These are phyloP conservation scores for Mortierella sp. DNA, from an alignment of 371 early-diverging fungal genomes.

Conservation along the genomic window DNA sequence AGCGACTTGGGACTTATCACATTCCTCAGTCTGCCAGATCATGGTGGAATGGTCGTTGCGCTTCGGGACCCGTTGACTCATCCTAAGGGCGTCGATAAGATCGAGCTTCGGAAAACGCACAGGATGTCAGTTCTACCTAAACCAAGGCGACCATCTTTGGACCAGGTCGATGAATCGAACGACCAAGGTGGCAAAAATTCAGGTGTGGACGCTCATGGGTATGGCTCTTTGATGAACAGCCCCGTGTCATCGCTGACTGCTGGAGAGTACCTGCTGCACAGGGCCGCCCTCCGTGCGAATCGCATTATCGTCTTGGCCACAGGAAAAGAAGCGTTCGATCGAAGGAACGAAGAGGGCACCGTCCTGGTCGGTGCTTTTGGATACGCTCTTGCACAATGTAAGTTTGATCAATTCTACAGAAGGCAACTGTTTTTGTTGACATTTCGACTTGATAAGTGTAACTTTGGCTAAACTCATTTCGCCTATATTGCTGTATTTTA, in stretches of 20 bases:
- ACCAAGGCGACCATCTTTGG: slow-evolving; percentile 22
- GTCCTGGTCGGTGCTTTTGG: slow-evolving; percentile 67
- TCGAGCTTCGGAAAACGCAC: slow-evolving; percentile 39
- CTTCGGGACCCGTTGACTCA: slow-evolving; percentile 59
- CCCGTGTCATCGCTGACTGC: slow-evolving; percentile 30
- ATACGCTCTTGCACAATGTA: slow-evolving; percentile 71
- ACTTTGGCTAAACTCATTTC: background rate
- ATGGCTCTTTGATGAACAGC: slow-evolving; percentile 50
- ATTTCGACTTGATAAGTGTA: background rate
- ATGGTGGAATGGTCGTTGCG: slow-evolving; percentile 79
- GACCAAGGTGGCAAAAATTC: slow-evolving; percentile 49
- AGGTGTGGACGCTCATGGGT: background rate
- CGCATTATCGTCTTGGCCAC: slow-evolving; percentile 66
- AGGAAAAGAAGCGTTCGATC: slow-evolving; percentile 52
- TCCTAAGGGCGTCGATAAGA: slow-evolving; percentile 21
- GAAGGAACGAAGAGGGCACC: slow-evolving; percentile 36
- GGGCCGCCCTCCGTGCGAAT: slow-evolving; percentile 37
- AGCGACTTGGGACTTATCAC: slow-evolving; percentile 68
- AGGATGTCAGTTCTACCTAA: slow-evolving; percentile 35
- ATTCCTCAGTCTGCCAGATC: slow-evolving; percentile 78
- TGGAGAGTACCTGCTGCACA: slow-evolving; percentile 42
- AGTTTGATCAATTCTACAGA: slow-evolving; percentile 2
- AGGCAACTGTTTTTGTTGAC: background rate
- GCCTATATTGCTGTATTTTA: slow-evolving; percentile 11
- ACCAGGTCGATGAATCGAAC: slow-evolving; percentile 53